Base-by-base conservation (phyloP, 306 rosid genomes). In the Myrica gale region DNA sequence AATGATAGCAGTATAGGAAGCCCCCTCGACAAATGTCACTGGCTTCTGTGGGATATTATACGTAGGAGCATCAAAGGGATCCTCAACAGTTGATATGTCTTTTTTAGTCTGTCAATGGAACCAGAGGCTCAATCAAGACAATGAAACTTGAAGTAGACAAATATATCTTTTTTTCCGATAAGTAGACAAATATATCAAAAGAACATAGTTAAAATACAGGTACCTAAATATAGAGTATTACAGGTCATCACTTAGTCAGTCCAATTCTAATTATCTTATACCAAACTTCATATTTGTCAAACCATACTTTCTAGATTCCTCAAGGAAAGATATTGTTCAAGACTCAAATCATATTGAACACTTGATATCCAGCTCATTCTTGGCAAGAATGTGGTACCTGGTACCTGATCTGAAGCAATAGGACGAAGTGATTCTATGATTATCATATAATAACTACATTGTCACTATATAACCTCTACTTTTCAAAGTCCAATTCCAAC, bases 1-100 rank as follows among this genome's bases (percentile, higher is more conserved):
- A 83, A 93, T 93, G 86, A 91, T 75, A 67, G 91, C 52, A 79
- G 89, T 83, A 84, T 89, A 91, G 85, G 97, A 91, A 46, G 98
- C 96, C 20, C 97, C 97, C 77, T 88, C 97, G 10, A 87, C 87
- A 80, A 91, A 93, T 3, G 97, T 88, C 20, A 93, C 90, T 2
- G 96, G 97, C 87, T 91, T 91, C 87, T 92, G 92, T 26, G 99
- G 98, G 84, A 96, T 96, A 62, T 92, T 90, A 83, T 92, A 88
- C 0, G 99, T 96, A 7, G 93, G 96, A 82, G 97, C 77, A 85
- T 84, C 89, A 78, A 90, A 96, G 47, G 98, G 94, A 84, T 92
- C 96, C 78, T 92, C 97, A 54, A 86, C 83, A 3, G 88, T 90
- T n/a, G 96, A 74, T 75, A 96, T 42, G 37, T 91, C 99, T 79